Evolutionary conservation across 441 rosid species (phyloP), one percentile per base, ranked within the genome.

Genomic region (Biscutella laevigata): DNA sequence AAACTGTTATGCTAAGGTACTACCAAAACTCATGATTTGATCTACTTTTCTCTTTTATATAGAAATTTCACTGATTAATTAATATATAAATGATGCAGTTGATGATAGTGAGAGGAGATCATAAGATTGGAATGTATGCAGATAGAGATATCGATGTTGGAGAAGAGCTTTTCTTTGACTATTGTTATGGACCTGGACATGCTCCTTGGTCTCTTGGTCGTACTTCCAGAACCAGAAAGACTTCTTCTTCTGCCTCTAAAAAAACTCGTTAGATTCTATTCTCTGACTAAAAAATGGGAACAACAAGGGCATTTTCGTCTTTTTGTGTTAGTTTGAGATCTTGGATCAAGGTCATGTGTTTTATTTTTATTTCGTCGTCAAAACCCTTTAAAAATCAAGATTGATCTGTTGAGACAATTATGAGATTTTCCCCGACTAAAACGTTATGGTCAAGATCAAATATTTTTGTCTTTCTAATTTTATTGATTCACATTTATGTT

Each of bases 1-100:
- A 4, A 91, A 91, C 68, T 91, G 98, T 71, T 80, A 81, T 50
- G 90, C 96, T 10, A 87, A 85, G 90, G 98, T 87, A n/a, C n/a
- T n/a, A n/a, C n/a, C n/a, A n/a, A n/a, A n/a, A n/a, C n/a, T n/a
- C n/a, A n/a, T n/a, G n/a, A n/a, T n/a, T n/a, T n/a, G n/a, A n/a
- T n/a, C n/a, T n/a, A n/a, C n/a, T n/a, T n/a, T n/a, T n/a, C n/a
- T n/a, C n/a, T n/a, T n/a, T n/a, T n/a, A n/a, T n/a, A n/a, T n/a
- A n/a, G n/a, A n/a, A n/a, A n/a, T n/a, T n/a, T n/a, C n/a, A n/a
- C n/a, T n/a, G n/a, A n/a, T n/a, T n/a, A n/a, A n/a, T n/a, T n/a
- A n/a, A n/a, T n/a, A n/a, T n/a, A n/a, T n/a, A n/a, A n/a, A n/a
- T n/a, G n/a, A n/a, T n/a, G n/a, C n/a, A 86, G 98, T 80, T 90